Base-by-base conservation (phyloP, 192 early-diverging fungal species). In the Entomortierella parvispora region DNA sequence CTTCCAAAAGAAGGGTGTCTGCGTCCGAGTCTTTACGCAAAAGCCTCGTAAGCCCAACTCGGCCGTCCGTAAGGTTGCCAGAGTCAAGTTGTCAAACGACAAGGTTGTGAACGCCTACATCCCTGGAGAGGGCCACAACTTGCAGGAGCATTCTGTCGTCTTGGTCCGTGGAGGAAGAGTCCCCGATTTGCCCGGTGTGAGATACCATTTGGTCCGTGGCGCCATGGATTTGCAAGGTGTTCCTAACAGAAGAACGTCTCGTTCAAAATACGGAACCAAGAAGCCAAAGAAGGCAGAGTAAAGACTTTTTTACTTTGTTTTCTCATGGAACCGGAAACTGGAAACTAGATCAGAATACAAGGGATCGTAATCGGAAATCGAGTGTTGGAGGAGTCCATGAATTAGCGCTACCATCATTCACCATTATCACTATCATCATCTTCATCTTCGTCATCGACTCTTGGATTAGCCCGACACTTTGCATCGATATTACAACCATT, bases 31-130 rank as follows among this genome's bases (percentile, higher is more conserved):
- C 5, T 98, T 95, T 70, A 95, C 91, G 3, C 92, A 93, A 51
- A 98, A 96, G 80, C 97, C 97, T 61, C 96, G 96, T 84, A 99
- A 99, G 81, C 97, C 97, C 74, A 99, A 99, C 83, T 99, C 97
- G 37, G 97, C 97, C 33, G 91, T 92, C 79, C 92, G 97, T 67
- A 96, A 96, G 77, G 94, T 97, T 43, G 92, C 91, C 23, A 87
- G 94, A 67, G 96, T 99, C 45, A 91, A 94, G 50, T 82, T 99
- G 53, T 93, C 95, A n/a, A 96, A 93, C 53, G 94, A 94, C 32
- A 95, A 95, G 79, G 88, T 93, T 25, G 87, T 99, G 18, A 90
- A 93, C 49, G 96, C 96, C 17, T 98, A 99, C 85, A 99, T 99
- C 82, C 96, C 96, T 6, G 97, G 97, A 55, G 97, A 99, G 80